Evolutionary conservation across 192 early-diverging fungal species (phyloP), one percentile per base, ranked within the genome.

Genomic region (Chytriomyces hyalinus): DNA sequence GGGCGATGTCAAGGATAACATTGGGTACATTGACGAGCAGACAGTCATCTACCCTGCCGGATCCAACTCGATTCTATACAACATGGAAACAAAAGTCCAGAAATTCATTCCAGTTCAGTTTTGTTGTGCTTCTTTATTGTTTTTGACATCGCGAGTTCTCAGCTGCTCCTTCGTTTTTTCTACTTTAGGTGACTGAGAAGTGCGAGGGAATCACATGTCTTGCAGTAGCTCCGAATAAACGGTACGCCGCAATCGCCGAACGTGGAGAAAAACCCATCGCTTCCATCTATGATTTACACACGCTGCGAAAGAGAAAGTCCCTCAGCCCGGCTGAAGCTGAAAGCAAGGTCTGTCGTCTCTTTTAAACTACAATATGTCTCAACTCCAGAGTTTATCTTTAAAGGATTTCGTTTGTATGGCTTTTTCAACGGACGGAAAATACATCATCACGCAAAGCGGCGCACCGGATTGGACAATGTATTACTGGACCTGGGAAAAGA

Each of bases 401-500:
- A 28, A 88, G 86, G 89, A 90, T 36, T 85, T 87, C 70, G 80
- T 90, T 6, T 85, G 78, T 48, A 77, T 91, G 61, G 83, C 79
- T 24, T 90, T 91, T 80, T 91, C 89, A 6, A 44, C 78, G 8
- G 89, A 91, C 65, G 73, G 82, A 8, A 91, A 91, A 73, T 86
- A 86, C 75, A 80, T 91, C 49, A 53, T 88, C 9, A 86, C 87
- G 7, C 86, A 88, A 64, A 70, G 87, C 1, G 83, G 84, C 5
- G 75, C 75, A 1, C 89, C 87, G n/a, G 89, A 91, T 69, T 90
- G 88, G 87, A 87, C 75, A 51, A 74, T 88, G 6, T 83, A 87
- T 78, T 87, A 86, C 61, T 91, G 89, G 89, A 73, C 81, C 20
- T 91, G 89, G 86, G 86, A 88, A 75, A 90, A 90, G 75, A 75